Evolutionary conservation across 345 rosid species (phyloP).

Genomic region (Chamaenerion angustifolium): DNA sequence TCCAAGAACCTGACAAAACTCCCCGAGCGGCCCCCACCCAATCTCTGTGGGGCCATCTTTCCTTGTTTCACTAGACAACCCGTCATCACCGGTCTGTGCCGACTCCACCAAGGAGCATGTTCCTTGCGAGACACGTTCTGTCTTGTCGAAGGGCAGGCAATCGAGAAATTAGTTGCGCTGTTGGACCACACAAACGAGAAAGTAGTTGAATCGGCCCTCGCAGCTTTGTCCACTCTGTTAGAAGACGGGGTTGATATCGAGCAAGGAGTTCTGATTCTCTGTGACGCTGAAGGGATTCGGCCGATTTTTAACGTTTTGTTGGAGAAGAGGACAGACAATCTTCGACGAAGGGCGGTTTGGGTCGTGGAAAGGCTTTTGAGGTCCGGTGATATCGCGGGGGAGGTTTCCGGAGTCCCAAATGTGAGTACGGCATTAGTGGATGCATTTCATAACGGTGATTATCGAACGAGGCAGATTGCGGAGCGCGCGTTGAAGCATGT

Average conservation of each 20-base stretch:
- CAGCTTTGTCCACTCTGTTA: slow-evolving; percentile 73
- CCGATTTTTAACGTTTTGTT: slow-evolving; percentile 54
- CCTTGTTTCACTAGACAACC: slow-evolving; percentile 61
- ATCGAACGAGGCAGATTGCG: slow-evolving; percentile 69
- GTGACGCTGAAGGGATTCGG: slow-evolving; percentile 55
- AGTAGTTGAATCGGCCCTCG: slow-evolving; percentile 82
- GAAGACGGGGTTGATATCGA: slow-evolving; percentile 72
- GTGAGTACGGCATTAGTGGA: slow-evolving; percentile 80
- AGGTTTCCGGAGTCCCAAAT: slow-evolving; percentile 64
- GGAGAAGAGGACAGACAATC: slow-evolving; percentile 59
- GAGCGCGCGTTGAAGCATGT: slow-evolving; percentile 81
- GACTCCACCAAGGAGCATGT: slow-evolving; percentile 72
- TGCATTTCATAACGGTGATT: slow-evolving; percentile 85
- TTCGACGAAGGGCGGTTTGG: slow-evolving; percentile 74
- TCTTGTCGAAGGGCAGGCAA: slow-evolving; percentile 77
- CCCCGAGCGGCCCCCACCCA: slow-evolving; percentile 59
- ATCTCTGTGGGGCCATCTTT: slow-evolving; percentile 45
- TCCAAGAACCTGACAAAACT: slow-evolving; percentile 56
- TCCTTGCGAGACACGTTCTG: slow-evolving; percentile 70
- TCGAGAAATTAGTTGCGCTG: slow-evolving; percentile 73
- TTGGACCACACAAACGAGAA: slow-evolving; percentile 79
- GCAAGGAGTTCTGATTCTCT: slow-evolving; percentile 46
- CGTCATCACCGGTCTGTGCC: slow-evolving; percentile 53
- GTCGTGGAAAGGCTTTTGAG: slow-evolving; percentile 77
- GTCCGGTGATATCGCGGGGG: slow-evolving; percentile 55